phyloP scores from a whole-genome alignment of 495 filamentous ascomycete species.

The Sabuloglossum arenarium region DNA sequence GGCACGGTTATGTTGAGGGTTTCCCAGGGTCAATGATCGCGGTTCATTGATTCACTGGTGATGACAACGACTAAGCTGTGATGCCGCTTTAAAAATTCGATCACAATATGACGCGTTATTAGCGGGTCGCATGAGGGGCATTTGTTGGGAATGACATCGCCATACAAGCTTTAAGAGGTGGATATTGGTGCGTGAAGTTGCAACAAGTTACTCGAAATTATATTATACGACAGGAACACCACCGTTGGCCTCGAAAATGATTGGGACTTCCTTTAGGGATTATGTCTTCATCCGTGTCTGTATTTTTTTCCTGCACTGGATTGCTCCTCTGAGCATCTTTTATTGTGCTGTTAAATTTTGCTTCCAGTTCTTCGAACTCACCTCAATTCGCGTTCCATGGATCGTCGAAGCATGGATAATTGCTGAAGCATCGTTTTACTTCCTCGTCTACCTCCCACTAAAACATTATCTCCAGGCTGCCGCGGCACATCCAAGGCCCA shows the following conservation, averaged over 20 bases:
- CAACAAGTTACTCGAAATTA: neutral
- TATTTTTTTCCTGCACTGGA: slow-evolving; percentile 29
- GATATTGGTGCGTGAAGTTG: neutral
- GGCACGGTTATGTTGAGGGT: no score
- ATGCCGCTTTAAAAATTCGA: no score
- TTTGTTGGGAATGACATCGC: neutral
- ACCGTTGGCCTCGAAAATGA: slow-evolving; percentile 9
- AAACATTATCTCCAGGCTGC: slow-evolving; percentile 24
- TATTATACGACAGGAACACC: neutral
- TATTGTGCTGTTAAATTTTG: slow-evolving; percentile 17
- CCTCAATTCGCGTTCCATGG: slow-evolving; percentile 12
- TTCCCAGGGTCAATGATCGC: no score
- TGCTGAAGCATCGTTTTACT: slow-evolving; percentile 30
- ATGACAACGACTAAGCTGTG: no score
- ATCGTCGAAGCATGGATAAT: slow-evolving; percentile 17
- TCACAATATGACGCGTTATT: no score
- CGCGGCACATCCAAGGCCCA: slow-evolving; percentile 30
- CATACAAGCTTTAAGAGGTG: neutral
- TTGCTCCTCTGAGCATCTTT: slow-evolving; percentile 28
- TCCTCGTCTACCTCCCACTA: slow-evolving; percentile 33
- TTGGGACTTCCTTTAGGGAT: slow-evolving; percentile 13
- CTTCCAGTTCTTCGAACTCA: slow-evolving; percentile 16
- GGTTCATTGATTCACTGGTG: no score
- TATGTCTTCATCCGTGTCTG: slow-evolving; percentile 25
- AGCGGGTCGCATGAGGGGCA: neutral